phyloP scores from a whole-genome alignment of 169 alveolate genomes.

The Eimeria nieschulzi region DNA sequence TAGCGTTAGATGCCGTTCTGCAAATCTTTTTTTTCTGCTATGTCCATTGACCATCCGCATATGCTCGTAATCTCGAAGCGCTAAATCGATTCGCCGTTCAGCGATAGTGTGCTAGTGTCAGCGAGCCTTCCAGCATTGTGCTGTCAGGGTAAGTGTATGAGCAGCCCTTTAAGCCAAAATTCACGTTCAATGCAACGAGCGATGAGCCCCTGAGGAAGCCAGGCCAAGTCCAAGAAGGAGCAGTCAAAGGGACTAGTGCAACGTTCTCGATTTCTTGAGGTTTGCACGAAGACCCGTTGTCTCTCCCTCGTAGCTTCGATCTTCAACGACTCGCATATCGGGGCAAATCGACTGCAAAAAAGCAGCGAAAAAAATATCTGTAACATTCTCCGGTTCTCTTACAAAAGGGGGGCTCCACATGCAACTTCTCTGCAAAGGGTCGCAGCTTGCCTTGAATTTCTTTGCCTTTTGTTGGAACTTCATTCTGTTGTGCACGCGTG shows the following conservation, averaged over 20 bases:
- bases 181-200: too few species aligned
- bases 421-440: background rate
- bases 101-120: too few species aligned
- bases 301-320: slow-evolving; percentile 64
- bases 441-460: slow-evolving; percentile 82
- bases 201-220: too few species aligned
- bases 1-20: too few species aligned
- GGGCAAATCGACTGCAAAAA: slow-evolving; percentile 59
- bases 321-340: slow-evolving; percentile 66
- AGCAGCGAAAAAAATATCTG: slow-evolving; percentile 50
- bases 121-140: too few species aligned
- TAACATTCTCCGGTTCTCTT: background rate
- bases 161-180: too few species aligned
- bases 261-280: slow-evolving; percentile 64
- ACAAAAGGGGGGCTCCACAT: background rate
- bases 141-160: too few species aligned
- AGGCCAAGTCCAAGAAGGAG: too few species aligned
- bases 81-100: too few species aligned
- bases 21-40: too few species aligned
- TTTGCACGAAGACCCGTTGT: slow-evolving; percentile 62
- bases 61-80: too few species aligned
- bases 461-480: slow-evolving; percentile 90
- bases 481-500: slow-evolving; percentile 92
- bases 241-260: background rate
- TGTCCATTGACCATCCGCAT: too few species aligned